Evolutionary conservation across 306 rosid genomes (phyloP).

Genomic region (Cucurbita moschata): DNA sequence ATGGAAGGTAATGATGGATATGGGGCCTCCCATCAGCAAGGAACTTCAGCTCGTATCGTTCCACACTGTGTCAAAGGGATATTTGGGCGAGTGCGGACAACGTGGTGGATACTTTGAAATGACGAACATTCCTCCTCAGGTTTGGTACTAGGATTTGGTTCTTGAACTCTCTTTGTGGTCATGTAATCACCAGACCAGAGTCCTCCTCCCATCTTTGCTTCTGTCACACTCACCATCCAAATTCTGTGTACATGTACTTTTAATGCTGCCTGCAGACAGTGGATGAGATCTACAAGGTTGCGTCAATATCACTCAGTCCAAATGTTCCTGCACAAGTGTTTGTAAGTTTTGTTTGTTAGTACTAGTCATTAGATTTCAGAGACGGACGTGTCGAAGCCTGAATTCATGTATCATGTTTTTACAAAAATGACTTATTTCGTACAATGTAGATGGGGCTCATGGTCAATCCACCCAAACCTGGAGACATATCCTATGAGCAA

Average conservation of each 20-base stretch:
- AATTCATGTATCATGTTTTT: neutral
- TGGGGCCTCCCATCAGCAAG: constrained; percentile 74
- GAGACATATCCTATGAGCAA: constrained; percentile 80
- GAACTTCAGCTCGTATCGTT: constrained; percentile 83
- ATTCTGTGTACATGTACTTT: neutral
- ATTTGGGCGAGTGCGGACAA: constrained; percentile 99
- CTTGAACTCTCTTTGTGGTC: neutral
- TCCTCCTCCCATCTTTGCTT: neutral
- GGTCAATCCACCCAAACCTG: constrained; percentile 87
- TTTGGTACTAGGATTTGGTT: constrained; percentile 16
- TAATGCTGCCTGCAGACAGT: constrained; percentile 69
- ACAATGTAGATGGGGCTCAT: constrained; percentile 77
- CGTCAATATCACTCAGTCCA: constrained; percentile 86
- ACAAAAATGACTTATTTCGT: neutral
- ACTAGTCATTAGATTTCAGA: neutral
- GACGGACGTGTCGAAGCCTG: neutral
- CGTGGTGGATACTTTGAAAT: constrained; percentile 99
- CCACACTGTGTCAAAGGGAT: constrained; percentile 93
- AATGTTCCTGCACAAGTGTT: constrained; percentile 98
- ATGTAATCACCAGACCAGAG: neutral
- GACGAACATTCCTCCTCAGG: constrained; percentile 91
- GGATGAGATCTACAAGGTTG: constrained; percentile 90
- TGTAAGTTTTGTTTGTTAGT: constrained; percentile 24
- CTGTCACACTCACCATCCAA: neutral
- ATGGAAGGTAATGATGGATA: constrained; percentile 59